These are phyloP conservation scores for Rhododendron griersonianum DNA, from an alignment of 148 eudicot genomes.

Conservation along the genomic window DNA sequence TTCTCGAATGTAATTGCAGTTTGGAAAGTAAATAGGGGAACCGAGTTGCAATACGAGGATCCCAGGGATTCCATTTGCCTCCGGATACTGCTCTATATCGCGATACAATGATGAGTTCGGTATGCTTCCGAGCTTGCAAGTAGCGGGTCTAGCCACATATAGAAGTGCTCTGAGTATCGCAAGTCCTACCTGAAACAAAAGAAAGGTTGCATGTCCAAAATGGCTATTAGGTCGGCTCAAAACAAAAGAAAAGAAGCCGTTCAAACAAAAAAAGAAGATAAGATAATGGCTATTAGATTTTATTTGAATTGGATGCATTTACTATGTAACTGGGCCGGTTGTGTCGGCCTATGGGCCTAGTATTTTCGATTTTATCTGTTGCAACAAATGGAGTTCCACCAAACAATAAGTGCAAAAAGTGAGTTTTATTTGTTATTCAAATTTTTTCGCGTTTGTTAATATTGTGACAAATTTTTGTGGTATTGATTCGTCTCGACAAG, in stretches of 20 bases:
- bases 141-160: constrained; percentile 76
- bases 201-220: neutral
- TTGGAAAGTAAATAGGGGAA: constrained; percentile 78
- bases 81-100: constrained; percentile 73
- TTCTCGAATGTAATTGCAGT: constrained; percentile 60
- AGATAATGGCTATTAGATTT: neutral
- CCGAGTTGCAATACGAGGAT: constrained; percentile 64
- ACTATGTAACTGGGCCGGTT: neutral
- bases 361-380: too few relatives aligned
- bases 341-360: too few relatives aligned
- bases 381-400: too few relatives aligned
- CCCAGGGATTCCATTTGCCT: constrained; percentile 38
- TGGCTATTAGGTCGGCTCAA: neutral
- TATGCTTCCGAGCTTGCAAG: constrained; percentile 65
- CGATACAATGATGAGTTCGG: constrained; percentile 50
- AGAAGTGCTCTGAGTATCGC: constrained; percentile 61
- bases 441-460: too few relatives aligned
- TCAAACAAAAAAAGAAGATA: too few relatives aligned
- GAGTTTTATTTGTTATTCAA: too few relatives aligned
- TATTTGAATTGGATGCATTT: neutral
- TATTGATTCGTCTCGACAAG: too few relatives aligned
- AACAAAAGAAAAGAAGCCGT: too few relatives aligned
- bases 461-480: too few relatives aligned
- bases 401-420: too few relatives aligned
- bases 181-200: constrained; percentile 42